phyloP scores from a whole-genome alignment of 2,329 filamentous ascomycete species.

The Cercospora canescens region DNA sequence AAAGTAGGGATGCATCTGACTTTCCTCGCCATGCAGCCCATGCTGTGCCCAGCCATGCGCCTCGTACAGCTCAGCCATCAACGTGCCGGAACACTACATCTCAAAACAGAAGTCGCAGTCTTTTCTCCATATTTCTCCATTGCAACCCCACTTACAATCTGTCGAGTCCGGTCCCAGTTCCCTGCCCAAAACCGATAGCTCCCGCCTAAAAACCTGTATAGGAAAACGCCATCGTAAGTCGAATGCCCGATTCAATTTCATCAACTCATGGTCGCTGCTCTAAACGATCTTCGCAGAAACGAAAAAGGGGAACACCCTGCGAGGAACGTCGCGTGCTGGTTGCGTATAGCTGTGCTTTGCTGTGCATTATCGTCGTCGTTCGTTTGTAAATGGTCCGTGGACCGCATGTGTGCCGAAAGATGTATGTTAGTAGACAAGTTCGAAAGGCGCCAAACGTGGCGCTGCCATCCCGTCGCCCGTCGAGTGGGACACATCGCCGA shows the following conservation, averaged over 20 bases:
- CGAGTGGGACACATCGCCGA: background rate
- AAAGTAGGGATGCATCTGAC: background rate
- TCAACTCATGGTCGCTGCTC: background rate
- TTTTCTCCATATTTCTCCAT: background rate
- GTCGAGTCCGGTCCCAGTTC: background rate
- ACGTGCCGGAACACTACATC: background rate
- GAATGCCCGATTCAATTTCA: background rate
- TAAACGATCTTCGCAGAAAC: background rate
- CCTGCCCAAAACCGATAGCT: background rate
- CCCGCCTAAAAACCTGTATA: background rate
- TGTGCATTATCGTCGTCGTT: background rate
- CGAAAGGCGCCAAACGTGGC: background rate
- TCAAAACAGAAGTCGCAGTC: background rate
- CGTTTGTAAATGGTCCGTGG: background rate
- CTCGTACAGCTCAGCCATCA: background rate
- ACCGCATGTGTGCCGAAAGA: background rate
- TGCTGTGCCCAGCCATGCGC: background rate
- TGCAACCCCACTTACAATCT: background rate
- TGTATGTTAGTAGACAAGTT: background rate
- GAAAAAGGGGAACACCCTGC: background rate
- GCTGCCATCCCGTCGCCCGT: background rate
- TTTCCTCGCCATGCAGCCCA: background rate
- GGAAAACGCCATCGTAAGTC: background rate
- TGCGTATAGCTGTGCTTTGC: background rate
- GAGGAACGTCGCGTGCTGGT: background rate